Percentiles rank a stretch among this genome's conserved stretches.
Conservation (phyloP, 176 grass and related monocot genomes). For the Puccinellia tenuiflora region DNA sequence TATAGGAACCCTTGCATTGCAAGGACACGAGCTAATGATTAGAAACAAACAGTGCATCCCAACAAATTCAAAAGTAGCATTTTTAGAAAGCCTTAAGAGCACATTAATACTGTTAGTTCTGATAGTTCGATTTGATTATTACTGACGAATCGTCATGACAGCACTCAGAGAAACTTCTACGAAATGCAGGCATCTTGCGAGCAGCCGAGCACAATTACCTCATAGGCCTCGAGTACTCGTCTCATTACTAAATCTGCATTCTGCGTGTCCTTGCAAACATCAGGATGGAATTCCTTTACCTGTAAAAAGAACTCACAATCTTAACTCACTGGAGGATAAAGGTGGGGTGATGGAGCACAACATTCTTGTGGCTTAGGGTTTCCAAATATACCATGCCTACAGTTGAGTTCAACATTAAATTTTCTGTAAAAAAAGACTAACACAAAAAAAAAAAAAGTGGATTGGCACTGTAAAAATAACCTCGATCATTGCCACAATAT, state of each 20-base stretch:
- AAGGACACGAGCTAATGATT: neutral
- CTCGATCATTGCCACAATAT: no score
- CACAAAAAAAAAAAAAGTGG: neutral
- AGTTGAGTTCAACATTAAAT: neutral
- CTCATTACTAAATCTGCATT: slow-evolving; percentile 49
- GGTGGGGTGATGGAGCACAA: neutral
- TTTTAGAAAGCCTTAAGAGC: neutral
- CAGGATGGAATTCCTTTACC: slow-evolving; percentile 60
- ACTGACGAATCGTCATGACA: neutral
- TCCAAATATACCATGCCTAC: neutral
- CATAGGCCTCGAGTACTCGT: slow-evolving; percentile 45
- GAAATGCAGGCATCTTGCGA: neutral
- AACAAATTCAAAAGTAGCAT: neutral
- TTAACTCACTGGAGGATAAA: neutral
- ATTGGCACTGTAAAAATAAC: neutral
- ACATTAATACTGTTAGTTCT: neutral
- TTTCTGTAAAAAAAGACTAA: neutral
- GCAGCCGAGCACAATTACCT: slow-evolving; percentile 16
- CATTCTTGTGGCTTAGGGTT: neutral
- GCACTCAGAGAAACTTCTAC: neutral
- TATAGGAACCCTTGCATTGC: neutral
- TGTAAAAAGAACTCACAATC: slow-evolving; percentile 9
- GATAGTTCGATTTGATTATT: neutral
- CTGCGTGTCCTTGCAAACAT: slow-evolving; percentile 44
- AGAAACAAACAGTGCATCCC: neutral